Evolutionary conservation across 495 filamentous ascomycete genomes (phyloP).

Genomic region (Margaritispora aquatica): DNA sequence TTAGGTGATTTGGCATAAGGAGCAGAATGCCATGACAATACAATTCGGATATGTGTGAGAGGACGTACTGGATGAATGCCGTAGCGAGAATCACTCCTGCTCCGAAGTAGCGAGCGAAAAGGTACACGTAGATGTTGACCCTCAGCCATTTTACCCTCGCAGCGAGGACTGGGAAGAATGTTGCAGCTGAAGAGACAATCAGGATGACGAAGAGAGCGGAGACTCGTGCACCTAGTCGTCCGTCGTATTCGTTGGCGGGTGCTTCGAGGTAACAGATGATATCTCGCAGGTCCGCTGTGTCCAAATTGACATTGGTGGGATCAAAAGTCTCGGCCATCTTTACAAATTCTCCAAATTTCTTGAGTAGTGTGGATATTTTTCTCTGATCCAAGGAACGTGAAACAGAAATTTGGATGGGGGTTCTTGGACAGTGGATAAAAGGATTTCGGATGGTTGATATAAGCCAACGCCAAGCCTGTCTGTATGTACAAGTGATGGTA

Average conservation of each 20-base stretch:
- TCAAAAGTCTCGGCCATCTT: slow-evolving; percentile 3
- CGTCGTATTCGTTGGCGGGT: slow-evolving; percentile 52
- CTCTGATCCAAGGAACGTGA: no score
- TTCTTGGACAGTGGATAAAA: no score
- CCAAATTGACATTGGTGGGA: slow-evolving; percentile 13
- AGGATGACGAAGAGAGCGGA: slow-evolving; percentile 74
- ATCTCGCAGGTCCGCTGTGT: slow-evolving; percentile 8
- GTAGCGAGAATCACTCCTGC: slow-evolving; percentile 67
- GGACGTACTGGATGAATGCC: slow-evolving; percentile 60
- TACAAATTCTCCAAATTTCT: neutral
- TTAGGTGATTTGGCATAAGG: neutral
- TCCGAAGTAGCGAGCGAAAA: slow-evolving; percentile 67
- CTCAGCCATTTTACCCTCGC: slow-evolving; percentile 40
- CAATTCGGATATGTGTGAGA: slow-evolving; percentile 26
- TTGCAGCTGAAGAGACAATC: slow-evolving; percentile 51
- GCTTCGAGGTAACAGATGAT: slow-evolving; percentile 16
- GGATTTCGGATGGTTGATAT: neutral
- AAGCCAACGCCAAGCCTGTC: neutral
- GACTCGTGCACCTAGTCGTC: slow-evolving; percentile 58
- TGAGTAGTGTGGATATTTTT: no score
- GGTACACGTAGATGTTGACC: slow-evolving; percentile 47
- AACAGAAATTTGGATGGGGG: no score
- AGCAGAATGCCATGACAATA: no score
- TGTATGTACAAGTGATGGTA: neutral
- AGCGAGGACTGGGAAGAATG: slow-evolving; percentile 60